Evolutionary conservation across 495 filamentous ascomycete species (phyloP).

Genomic region (Neurospora sp.): DNA sequence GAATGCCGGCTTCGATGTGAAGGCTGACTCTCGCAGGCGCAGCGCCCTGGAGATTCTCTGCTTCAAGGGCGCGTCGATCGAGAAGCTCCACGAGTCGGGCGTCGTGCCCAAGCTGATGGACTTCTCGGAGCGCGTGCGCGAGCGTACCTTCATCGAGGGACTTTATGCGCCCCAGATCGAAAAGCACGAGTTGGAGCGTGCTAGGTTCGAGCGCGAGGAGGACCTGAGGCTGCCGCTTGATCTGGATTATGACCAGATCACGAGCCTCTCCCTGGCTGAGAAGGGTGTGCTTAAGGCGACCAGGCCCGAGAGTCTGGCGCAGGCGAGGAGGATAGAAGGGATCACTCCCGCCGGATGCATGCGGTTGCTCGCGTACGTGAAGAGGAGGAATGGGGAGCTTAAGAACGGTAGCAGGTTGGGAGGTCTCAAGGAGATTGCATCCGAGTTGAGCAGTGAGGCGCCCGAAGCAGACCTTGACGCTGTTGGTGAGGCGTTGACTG

Average conservation of each 20-base stretch:
- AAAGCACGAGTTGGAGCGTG: slow-evolving; percentile 54
- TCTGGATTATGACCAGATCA: slow-evolving; percentile 63
- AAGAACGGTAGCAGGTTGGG: neutral
- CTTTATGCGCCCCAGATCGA: slow-evolving; percentile 76
- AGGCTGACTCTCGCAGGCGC: slow-evolving; percentile 47
- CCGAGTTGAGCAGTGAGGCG: neutral
- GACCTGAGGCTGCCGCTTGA: slow-evolving; percentile 59
- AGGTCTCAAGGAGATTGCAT: neutral
- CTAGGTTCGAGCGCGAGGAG: slow-evolving; percentile 66
- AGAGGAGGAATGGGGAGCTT: neutral
- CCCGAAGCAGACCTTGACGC: neutral
- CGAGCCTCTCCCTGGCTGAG: slow-evolving; percentile 73
- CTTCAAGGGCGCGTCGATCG: slow-evolving; percentile 44
- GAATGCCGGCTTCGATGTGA: slow-evolving; percentile 55
- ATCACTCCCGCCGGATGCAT: slow-evolving; percentile 53
- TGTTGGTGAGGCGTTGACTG: slow-evolving; percentile 17
- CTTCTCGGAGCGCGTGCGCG: slow-evolving; percentile 46
- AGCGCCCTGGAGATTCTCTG: slow-evolving; percentile 70
- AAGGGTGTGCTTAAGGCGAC: slow-evolving; percentile 54
- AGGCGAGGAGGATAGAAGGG: slow-evolving; percentile 82
- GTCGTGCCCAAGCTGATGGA: slow-evolving; percentile 40
- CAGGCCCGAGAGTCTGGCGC: slow-evolving; percentile 72
- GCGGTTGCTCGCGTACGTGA: slow-evolving; percentile 44
- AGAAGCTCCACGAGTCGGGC: slow-evolving; percentile 32
- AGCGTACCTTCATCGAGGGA: slow-evolving; percentile 68